Conservation (phyloP, 1,139 yeast species). For the Wickerhamiella pararugosa region DNA sequence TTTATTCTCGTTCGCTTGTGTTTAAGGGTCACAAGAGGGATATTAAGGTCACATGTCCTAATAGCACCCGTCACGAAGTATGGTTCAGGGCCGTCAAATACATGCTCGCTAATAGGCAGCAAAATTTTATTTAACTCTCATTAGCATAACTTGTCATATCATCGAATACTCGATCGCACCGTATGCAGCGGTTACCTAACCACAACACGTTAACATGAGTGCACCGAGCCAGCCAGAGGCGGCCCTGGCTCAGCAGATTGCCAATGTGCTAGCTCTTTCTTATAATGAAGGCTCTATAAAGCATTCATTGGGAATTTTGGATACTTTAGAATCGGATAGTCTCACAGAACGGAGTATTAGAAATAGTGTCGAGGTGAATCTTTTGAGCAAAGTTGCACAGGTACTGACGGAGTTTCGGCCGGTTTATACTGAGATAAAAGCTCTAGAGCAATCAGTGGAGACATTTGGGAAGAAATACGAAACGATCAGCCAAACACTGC, state of each 20-base stretch:
- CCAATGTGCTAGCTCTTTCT: conserved; percentile 24
- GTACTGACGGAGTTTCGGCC: conserved; percentile 13
- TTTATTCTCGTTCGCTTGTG: conserved; percentile 71
- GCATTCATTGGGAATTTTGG: conserved; percentile 14
- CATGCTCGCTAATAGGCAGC: conserved; percentile 30
- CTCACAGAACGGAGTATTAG: conserved; percentile 10
- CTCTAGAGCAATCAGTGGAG: conserved; percentile 21
- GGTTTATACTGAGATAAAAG: conserved; percentile 19
- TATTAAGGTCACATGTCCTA: conserved; percentile 73
- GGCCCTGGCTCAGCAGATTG: conserved; percentile 18
- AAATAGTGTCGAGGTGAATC: conserved; percentile 10
- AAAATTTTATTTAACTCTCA: no score
- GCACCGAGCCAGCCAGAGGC: conserved; percentile 4
- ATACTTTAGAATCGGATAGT: conserved; percentile 1
- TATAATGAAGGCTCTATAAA: conserved; percentile 25
- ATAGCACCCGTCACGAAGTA: conserved; percentile 74
- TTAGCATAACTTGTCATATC: not conserved
- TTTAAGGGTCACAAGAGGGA: conserved; percentile 55
- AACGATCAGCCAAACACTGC: conserved; percentile 20
- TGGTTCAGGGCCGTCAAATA: conserved; percentile 83
- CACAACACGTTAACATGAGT: not conserved
- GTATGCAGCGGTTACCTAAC: not conserved
- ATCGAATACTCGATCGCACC: not conserved
- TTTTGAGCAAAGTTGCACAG: conserved; percentile 7
- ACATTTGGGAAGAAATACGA: conserved; percentile 36